Conservation (phyloP, 2,329 filamentous ascomycete genomes). For the Dendrostoma leiphaemia region DNA sequence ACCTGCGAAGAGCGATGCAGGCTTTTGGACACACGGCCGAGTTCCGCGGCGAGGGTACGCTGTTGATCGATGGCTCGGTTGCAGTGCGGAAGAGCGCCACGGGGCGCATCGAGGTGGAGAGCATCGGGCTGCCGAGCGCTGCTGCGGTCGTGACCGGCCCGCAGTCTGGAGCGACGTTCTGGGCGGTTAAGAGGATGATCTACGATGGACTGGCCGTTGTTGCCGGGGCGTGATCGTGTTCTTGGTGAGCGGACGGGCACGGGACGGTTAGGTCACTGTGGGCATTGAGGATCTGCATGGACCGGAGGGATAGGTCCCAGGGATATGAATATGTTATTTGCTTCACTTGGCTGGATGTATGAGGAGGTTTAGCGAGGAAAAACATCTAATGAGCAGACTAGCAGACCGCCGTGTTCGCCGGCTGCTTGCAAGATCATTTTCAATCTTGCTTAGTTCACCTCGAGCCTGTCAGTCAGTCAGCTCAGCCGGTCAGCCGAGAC, state of each 20-base stretch:
- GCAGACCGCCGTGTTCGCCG: not conserved
- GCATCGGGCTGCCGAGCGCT: constrained; percentile 56
- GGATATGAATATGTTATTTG: not conserved
- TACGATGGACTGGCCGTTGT: constrained; percentile 94
- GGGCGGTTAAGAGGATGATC: constrained; percentile 84
- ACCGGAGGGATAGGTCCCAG: too few species aligned
- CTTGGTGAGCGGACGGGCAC: not conserved
- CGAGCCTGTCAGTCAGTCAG: too few species aligned
- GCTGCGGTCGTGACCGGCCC: constrained; percentile 39
- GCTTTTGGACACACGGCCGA: constrained; percentile 81
- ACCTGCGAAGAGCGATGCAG: constrained; percentile 82
- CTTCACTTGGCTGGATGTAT: not conserved
- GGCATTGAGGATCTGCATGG: not conserved
- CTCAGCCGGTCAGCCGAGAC: too few species aligned
- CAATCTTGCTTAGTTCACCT: too few species aligned
- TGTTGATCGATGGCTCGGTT: constrained; percentile 85
- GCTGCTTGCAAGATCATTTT: too few species aligned
- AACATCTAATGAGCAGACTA: too few species aligned
- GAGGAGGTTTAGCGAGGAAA: not conserved
- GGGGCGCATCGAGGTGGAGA: constrained; percentile 87
- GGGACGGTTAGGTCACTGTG: not conserved
- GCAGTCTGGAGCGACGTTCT: constrained; percentile 67
- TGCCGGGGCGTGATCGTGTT: constrained; percentile 56
- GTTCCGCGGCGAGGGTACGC: constrained; percentile 87
- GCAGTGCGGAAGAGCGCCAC: constrained; percentile 84